phyloP scores from a whole-genome alignment of 768 basidiomycete species.

The Hygrophoropsis aurantiaca region DNA sequence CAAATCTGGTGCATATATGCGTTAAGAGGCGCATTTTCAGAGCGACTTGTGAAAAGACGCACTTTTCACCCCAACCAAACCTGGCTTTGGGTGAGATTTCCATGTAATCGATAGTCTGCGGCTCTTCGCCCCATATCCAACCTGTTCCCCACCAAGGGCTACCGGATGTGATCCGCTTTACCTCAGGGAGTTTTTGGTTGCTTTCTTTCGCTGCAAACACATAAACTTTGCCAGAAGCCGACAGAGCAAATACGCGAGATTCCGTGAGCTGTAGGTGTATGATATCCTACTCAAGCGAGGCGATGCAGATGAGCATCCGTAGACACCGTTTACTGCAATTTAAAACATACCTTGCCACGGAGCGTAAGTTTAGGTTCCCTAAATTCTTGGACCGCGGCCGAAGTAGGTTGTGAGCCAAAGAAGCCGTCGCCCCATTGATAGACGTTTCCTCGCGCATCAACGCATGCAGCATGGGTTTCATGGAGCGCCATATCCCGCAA shows the following conservation, averaged over 20 bases:
- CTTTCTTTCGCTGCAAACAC: conserved; percentile 54
- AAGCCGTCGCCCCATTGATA: conserved; percentile 83
- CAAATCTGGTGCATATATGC: conserved; percentile 48
- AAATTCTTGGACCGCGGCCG: conserved; percentile 21
- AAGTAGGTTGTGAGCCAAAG: conserved; percentile 35
- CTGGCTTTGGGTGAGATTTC: conserved; percentile 59
- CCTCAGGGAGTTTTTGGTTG: conserved; percentile 44
- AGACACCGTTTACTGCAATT: too few species aligned
- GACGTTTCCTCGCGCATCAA: conserved; percentile 78
- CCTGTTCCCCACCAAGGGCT: conserved; percentile 61
- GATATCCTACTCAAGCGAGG: too few species aligned
- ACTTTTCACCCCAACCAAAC: conserved; percentile 71
- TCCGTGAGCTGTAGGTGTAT: conserved; percentile 58
- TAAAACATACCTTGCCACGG: conserved; percentile 61
- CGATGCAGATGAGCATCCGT: too few species aligned
- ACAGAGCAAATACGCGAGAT: conserved; percentile 73
- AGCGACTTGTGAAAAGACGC: conserved; percentile 13
- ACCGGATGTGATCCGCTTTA: conserved; percentile 41
- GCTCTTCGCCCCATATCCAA: conserved; percentile 54
- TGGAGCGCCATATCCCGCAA: conserved; percentile 74
- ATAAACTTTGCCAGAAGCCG: conserved; percentile 74
- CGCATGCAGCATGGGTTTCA: conserved; percentile 65
- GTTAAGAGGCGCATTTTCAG: background rate
- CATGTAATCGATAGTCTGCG: conserved; percentile 51
- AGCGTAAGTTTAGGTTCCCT: conserved; percentile 52